Evolutionary conservation across 768 basidiomycete genomes (phyloP).

Genomic region (Leccinum incarnatum): DNA sequence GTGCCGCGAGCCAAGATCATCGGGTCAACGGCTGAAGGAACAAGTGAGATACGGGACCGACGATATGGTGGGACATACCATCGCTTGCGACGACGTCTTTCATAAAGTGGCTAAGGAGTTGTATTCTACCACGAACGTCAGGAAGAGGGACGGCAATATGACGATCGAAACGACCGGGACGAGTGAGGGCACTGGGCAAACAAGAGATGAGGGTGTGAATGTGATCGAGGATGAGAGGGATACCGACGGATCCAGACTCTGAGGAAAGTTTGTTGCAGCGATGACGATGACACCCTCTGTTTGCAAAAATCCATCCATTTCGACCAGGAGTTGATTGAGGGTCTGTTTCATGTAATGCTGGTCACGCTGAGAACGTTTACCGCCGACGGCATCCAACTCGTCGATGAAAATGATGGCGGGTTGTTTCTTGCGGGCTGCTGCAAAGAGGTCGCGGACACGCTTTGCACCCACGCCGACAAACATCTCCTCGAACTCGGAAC

Average conservation of each 20-base stretch:
- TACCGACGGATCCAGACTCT: conserved; percentile 84
- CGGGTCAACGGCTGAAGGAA: conserved; percentile 71
- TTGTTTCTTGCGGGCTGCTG: conserved; percentile 88
- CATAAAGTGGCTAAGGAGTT: conserved; percentile 92
- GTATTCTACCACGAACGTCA: conserved; percentile 92
- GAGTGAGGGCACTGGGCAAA: conserved; percentile 74
- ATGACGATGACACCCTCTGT: conserved; percentile 94
- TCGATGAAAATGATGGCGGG: conserved; percentile 99
- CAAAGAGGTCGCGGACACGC: conserved; percentile 92
- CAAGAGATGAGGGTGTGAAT: conserved; percentile 11
- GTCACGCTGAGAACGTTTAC: conserved; percentile 79
- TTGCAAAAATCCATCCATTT: conserved; percentile 96
- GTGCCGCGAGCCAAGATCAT: conserved; percentile 91
- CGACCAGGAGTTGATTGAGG: conserved; percentile 92
- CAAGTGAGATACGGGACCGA: neutral
- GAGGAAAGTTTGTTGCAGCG: conserved; percentile 97
- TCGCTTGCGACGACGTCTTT: conserved; percentile 63
- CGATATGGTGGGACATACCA: conserved; percentile 38
- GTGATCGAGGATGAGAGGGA: conserved; percentile 1
- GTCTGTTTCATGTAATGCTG: conserved; percentile 93
- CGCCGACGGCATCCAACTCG: conserved; percentile 91
- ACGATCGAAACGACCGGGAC: conserved; percentile 96
- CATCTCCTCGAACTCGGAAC: conserved; percentile 98
- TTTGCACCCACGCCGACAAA: conserved; percentile 95
- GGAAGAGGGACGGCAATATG: conserved; percentile 90